Base-by-base conservation (phyloP, 805 yeast genomes). In the Metschnikowia shivogae region DNA sequence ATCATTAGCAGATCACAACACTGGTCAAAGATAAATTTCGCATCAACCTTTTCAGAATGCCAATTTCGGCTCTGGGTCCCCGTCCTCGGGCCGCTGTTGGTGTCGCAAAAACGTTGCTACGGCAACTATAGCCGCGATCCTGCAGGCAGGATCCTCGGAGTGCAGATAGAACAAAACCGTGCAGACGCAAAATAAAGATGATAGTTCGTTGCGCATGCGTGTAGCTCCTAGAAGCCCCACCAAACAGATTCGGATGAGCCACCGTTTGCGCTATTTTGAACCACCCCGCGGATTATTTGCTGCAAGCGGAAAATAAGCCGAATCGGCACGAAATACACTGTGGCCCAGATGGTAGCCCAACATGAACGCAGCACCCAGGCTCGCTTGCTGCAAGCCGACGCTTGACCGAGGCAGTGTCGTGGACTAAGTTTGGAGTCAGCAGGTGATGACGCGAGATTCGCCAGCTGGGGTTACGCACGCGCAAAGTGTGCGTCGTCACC, bases 151-250 rank as follows among this genome's bases (percentile, higher is more conserved):
- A 4, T n/a, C 5, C n/a, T 19, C 33, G 13, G 34, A 19, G 28
- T 37, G 40, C 40, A 28, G 27, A 30, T 19, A 28, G 40, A 37
- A 29, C 12, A 37, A 29, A 19, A n/a, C 34, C 12, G 40, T n/a
- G 40, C 40, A 37, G 40, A 37, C 40, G 40, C 40, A 37, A 29
- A 28, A 36, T 36, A 28, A 28, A 19, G 34, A 33, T 22, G 40
- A 37, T 37, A 37, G 19, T n/a, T 19, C 28, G 28, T n/a, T 20
- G 34, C 40, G 40, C 40, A 37, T 36, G 24, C 27, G 29, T 19
- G 34, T 29, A 37, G 34, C 27, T 29, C 12, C 30, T 19, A 28
- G 27, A 37, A 29, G 31, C 40, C 34, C 40, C 40, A 12, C 26
- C 12, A 17, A n/a, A 33, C 34, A 3, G 20, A 5, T 20, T 6